Evolutionary conservation across 495 filamentous ascomycete genomes (phyloP).

Genomic region (Tuber magnatum): DNA sequence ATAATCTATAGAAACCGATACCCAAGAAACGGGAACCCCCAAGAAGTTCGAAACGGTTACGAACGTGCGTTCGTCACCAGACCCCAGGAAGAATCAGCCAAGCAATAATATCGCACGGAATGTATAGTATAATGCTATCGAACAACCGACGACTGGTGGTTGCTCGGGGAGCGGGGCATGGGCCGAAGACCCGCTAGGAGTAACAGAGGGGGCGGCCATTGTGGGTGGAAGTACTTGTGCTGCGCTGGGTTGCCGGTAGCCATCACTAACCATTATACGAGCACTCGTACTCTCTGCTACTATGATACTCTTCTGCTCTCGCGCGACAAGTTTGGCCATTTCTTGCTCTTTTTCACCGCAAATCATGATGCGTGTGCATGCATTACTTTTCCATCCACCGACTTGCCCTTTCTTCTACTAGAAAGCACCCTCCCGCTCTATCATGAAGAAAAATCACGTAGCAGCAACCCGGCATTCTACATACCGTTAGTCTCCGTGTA

Average conservation of each 20-base stretch:
- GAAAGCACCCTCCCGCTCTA: background rate
- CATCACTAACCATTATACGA: background rate
- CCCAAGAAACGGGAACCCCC: constrained; percentile 11
- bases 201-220: constrained; percentile 20
- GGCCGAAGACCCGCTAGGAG: constrained; percentile 15
- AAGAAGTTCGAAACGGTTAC: constrained; percentile 12
- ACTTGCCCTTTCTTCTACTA: background rate
- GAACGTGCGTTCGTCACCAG: constrained; percentile 13
- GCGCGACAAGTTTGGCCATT: background rate
- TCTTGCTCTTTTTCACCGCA: background rate
- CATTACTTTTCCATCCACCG: background rate
- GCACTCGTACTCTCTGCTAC: background rate
- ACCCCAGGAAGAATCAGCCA: constrained; percentile 16
- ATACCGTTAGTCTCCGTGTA: background rate
- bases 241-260: constrained; percentile 2
- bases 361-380: background rate
- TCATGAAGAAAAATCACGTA: background rate
- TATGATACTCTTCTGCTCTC: constrained; percentile 1
- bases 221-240: constrained; percentile 5
- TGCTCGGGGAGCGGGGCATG: constrained; percentile 9
- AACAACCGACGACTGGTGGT: constrained; percentile 1
- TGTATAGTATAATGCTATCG: constrained; percentile 3
- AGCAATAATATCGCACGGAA: constrained; percentile 23
- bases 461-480: background rate
- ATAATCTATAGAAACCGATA: constrained; percentile 10